These are phyloP conservation scores for Erodium chrysanthum DNA, from an alignment of 441 rosid genomes.

Conservation along the genomic window DNA sequence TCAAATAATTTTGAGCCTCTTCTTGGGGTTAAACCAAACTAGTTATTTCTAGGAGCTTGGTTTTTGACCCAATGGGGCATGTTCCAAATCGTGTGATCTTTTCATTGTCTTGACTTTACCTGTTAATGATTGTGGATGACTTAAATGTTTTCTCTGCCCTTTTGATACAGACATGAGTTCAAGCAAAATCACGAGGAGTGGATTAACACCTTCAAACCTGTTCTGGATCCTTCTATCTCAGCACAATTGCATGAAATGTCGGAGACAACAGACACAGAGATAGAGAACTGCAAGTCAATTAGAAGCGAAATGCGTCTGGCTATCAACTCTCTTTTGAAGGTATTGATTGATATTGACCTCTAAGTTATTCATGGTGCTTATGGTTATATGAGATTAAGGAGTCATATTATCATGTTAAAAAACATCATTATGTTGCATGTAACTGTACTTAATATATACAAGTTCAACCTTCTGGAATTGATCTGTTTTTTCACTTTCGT, in stretches of 20 bases:
- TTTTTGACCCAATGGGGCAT: neutral
- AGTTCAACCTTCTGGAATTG: neutral
- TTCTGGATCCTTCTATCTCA: conserved; percentile 45
- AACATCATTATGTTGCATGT: neutral
- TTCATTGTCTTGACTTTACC: neutral
- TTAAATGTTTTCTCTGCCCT: conserved; percentile 15
- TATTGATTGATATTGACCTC: conserved; percentile 16
- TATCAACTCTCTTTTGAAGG: conserved; percentile 71
- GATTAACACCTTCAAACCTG: conserved; percentile 60
- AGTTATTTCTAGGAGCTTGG: conserved; percentile 1
- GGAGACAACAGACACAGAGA: conserved; percentile 37
- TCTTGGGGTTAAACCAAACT: neutral
- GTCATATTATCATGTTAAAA: neutral
- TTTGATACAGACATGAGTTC: conserved; percentile 60
- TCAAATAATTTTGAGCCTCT: neutral
- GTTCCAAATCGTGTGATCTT: neutral
- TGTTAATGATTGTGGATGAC: neutral
- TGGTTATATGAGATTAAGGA: neutral
- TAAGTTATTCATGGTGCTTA: neutral
- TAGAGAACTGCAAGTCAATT: conserved; percentile 57
- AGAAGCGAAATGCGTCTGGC: conserved; percentile 69
- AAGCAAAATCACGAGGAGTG: conserved; percentile 55
- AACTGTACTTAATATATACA: neutral
- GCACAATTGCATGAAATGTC: conserved; percentile 36
- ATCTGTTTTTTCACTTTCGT: neutral